Base-by-base conservation (phyloP, 1,139 yeast genomes). In the Kodamaea sp. region DNA sequence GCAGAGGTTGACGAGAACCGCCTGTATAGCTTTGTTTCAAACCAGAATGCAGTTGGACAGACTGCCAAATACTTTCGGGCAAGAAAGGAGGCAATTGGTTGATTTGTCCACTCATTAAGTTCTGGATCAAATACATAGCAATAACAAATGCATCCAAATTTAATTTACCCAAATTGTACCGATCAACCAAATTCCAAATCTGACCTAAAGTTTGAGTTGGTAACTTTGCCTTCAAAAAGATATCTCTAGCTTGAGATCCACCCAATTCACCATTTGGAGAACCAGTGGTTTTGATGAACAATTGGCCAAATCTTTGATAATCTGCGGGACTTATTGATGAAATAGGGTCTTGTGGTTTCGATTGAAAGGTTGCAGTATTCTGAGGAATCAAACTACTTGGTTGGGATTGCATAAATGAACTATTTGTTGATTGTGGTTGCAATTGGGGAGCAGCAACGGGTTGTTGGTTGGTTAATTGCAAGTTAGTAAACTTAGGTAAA, bases 71-170 rank as follows among this genome's bases (percentile, higher is more conserved):
- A 31, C 69, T 65, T 39, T 76, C 79, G 1, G 97, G 90, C 42
- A 92, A 64, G 26, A 71, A 63, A 1, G 80, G 68, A 5, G 98
- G 97, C 42, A 88, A 66, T 42, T 78, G 78, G 41, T 73, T 74
- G 48, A 86, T 66, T 6, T 78, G 54, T n/a, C 89, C 85, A 54
- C 80, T 78, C 55, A 88, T 68, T 33, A 83, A 67, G 39, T 89
- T 82, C 60, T 90, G 97, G 46, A 94, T 87, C 56, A 94, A 73
- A 63, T 87, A 95, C 98, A 94, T 92, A 7, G 98, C 97, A 51
- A 92, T 77, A 29, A 87, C 78, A 54, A 94, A 92, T 52, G 87
- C 90, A 20, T 81, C 73, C 54, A 80, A 76, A 43, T 77, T 74
- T 53, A 92, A 75, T 39, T 75, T 71, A 6, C 98, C 98, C 2